Percentiles rank a stretch among this genome's conserved stretches.
These are phyloP conservation scores for Venturia aucupariae DNA, from an alignment of 2,329 filamentous ascomycete species.

Conservation along the genomic window DNA sequence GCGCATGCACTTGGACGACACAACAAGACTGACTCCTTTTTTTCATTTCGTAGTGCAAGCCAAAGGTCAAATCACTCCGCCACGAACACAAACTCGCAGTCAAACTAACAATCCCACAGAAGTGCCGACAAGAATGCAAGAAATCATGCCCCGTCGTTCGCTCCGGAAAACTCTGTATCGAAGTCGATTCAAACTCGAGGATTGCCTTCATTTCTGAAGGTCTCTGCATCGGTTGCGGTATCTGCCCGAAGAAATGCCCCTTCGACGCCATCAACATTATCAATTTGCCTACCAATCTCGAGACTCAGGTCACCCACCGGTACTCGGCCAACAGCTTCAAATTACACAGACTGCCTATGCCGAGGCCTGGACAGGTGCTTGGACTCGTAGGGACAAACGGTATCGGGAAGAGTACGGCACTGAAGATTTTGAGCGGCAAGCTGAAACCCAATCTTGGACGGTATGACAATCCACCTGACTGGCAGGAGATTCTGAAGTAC, in stretches of 20 bases:
- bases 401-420: constrained; percentile 99
- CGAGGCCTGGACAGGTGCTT: constrained; percentile 86
- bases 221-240: constrained; percentile 78
- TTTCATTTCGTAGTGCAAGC: constrained; percentile 59
- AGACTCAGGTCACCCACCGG: constrained; percentile 94
- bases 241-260: constrained; percentile 98
- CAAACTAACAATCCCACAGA: constrained; percentile 9
- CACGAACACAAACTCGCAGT: not conserved
- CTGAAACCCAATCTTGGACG: constrained; percentile 94
- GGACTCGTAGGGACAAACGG: constrained; percentile 98
- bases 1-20: too few relatives aligned
- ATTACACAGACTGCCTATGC: constrained; percentile 92
- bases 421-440: constrained; percentile 98
- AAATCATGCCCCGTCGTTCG: constrained; percentile 97
- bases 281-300: constrained; percentile 98
- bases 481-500: constrained; percentile 98
- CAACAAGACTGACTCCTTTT: constrained; percentile 13
- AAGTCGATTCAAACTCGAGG: constrained; percentile 78
- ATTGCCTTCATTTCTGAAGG: constrained; percentile 77
- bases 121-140: constrained; percentile 96
- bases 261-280: constrained; percentile 99
- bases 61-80: constrained; percentile 51
- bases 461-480: constrained; percentile 94
- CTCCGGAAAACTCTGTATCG: constrained; percentile 94
- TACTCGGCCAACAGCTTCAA: constrained; percentile 99